Conservation (phyloP, 352 stramenopile species). For the Albugo candida region DNA sequence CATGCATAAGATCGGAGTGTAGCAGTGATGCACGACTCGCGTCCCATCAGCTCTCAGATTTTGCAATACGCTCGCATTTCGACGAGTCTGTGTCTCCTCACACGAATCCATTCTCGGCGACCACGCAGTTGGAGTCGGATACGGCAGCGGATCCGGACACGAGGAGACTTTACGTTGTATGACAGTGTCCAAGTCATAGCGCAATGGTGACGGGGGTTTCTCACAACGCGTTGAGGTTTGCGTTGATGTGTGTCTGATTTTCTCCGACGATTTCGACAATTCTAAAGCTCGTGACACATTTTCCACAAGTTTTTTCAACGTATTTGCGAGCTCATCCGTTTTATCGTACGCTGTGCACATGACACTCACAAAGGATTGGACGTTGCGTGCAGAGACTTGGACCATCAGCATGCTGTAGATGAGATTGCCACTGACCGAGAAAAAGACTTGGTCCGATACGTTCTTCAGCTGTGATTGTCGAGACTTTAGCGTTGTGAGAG, state of each 20-base stretch:
- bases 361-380: slow-evolving; percentile 55
- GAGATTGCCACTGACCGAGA: slow-evolving; percentile 59
- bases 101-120: too few relatives aligned
- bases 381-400: slow-evolving; percentile 44
- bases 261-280: slow-evolving; percentile 48
- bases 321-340: slow-evolving; percentile 36
- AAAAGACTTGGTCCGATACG: slow-evolving; percentile 57
- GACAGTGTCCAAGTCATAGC: slow-evolving; percentile 63
- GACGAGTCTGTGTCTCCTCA: too few relatives aligned
- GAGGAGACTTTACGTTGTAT: slow-evolving; percentile 58
- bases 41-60: too few relatives aligned
- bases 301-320: slow-evolving; percentile 56
- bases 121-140: too few relatives aligned
- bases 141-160: too few relatives aligned
- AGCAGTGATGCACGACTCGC: neutral
- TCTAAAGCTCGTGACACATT: slow-evolving; percentile 64
- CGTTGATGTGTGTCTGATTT: neutral
- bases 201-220: slow-evolving; percentile 11
- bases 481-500: slow-evolving; percentile 1
- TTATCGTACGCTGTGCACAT: slow-evolving; percentile 77
- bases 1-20: slow-evolving; percentile 30
- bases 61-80: too few relatives aligned
- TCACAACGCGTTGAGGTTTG: slow-evolving; percentile 4
- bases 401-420: slow-evolving; percentile 77
- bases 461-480: slow-evolving; percentile 15